These are phyloP conservation scores for Silene noctiflora DNA, from an alignment of 179 eudicot species.

Conservation along the genomic window DNA sequence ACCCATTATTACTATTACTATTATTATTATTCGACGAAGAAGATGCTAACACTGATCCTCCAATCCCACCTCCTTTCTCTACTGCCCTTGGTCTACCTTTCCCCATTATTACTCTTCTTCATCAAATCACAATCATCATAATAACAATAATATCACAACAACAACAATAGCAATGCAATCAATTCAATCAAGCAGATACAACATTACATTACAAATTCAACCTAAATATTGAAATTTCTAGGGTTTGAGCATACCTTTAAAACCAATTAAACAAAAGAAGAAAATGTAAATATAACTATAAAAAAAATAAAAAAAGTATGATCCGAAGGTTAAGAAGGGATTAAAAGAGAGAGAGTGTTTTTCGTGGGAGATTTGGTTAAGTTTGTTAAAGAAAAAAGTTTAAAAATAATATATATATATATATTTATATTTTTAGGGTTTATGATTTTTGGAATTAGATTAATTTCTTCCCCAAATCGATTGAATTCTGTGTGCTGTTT, in stretches of 20 bases:
- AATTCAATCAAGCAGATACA: constrained; percentile 9
- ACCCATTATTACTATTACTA: constrained; percentile 26
- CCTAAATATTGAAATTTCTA: constrained; percentile 18
- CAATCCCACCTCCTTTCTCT: constrained; percentile 67
- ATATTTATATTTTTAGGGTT: constrained; percentile 36
- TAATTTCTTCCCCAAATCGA: constrained; percentile 18
- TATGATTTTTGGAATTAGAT: constrained; percentile 8
- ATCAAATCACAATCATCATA: constrained; percentile 8
- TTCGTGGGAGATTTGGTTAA: constrained; percentile 51
- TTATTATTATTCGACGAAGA: background rate
- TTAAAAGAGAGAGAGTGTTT: constrained; percentile 32
- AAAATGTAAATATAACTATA: background rate
- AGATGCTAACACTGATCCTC: constrained; percentile 22
- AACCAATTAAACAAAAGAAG: background rate
- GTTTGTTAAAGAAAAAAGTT: constrained; percentile 32
- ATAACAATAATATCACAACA: background rate
- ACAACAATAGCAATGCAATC: constrained; percentile 21
- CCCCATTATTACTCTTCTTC: constrained; percentile 53
- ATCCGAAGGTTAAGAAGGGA: constrained; percentile 25
- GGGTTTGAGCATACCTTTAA: constrained; percentile 36
- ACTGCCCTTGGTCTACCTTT: constrained; percentile 91
- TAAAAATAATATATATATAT: background rate
- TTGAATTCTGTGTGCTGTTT: background rate
- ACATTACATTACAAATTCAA: constrained; percentile 11
- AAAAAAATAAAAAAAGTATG: constrained; percentile 14